These are phyloP conservation scores for Nakaseomyces uthaithaninus DNA, from an alignment of 1,139 yeast genomes.

Conservation along the genomic window DNA sequence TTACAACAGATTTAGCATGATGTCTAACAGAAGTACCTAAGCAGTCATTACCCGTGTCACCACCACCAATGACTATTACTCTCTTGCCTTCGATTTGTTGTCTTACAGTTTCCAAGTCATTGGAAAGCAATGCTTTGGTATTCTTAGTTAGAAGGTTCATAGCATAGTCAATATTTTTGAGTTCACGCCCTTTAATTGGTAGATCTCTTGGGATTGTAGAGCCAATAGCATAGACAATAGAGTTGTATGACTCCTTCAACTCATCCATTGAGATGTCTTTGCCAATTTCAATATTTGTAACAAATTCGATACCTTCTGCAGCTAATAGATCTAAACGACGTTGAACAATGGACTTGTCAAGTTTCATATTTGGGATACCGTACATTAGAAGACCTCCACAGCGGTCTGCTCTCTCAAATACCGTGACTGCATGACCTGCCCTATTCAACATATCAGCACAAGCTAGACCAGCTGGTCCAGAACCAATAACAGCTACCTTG, in stretches of 20 bases:
- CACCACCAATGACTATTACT: slow-evolving; percentile 97
- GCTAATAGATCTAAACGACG: slow-evolving; percentile 86
- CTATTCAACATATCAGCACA: slow-evolving; percentile 94
- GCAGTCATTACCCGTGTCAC: slow-evolving; percentile 99
- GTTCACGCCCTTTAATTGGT: slow-evolving; percentile 86
- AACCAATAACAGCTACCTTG: slow-evolving; percentile 79
- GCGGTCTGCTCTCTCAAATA: slow-evolving; percentile 89
- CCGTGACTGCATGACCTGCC: slow-evolving; percentile 89
- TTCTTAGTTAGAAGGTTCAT: slow-evolving; percentile 86
- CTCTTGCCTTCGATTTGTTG: slow-evolving; percentile 70
- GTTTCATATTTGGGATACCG: slow-evolving; percentile 98
- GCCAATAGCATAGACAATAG: slow-evolving; percentile 90
- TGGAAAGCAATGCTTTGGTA: slow-evolving; percentile 82
- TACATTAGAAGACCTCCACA: slow-evolving; percentile 97
- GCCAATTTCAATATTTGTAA: slow-evolving; percentile 72
- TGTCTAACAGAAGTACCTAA: slow-evolving; percentile 96
- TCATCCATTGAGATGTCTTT: slow-evolving; percentile 69
- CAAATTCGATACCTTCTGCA: slow-evolving; percentile 82
- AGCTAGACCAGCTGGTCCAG: slow-evolving; percentile 96
- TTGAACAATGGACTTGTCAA: slow-evolving; percentile 86
- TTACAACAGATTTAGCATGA: slow-evolving; percentile 91
- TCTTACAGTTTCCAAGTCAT: slow-evolving; percentile 69
- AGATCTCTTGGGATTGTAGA: slow-evolving; percentile 95
- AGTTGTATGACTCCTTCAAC: slow-evolving; percentile 58
- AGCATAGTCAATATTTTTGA: slow-evolving; percentile 85